phyloP scores from a whole-genome alignment of 805 yeast genomes.

The Metschnikowia amazonensis region DNA sequence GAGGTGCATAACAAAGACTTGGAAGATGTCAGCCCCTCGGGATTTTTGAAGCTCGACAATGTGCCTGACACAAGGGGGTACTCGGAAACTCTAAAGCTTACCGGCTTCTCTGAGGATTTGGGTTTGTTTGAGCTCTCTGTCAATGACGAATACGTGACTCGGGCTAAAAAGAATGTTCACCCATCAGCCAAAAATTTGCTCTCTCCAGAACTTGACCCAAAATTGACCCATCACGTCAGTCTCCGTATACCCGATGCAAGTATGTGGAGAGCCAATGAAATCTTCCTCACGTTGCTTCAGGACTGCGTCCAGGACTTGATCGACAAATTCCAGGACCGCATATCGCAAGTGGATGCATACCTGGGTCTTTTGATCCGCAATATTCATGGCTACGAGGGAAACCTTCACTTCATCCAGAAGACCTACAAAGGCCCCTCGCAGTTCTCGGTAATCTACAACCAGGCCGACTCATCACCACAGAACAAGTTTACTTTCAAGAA shows the following conservation, averaged over 20 bases:
- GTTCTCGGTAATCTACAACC: slow-evolving; percentile 64
- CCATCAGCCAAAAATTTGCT: slow-evolving; percentile 28
- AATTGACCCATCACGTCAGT: slow-evolving; percentile 60
- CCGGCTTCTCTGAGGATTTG: slow-evolving; percentile 54
- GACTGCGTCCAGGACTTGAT: slow-evolving; percentile 57
- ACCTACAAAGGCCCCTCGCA: slow-evolving; percentile 70
- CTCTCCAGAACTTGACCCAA: slow-evolving; percentile 51
- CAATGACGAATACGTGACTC: slow-evolving; percentile 36
- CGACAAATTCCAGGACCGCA: slow-evolving; percentile 20
- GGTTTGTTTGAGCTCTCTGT: slow-evolving; percentile 62
- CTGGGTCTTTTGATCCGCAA: slow-evolving; percentile 57
- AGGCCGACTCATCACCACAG: slow-evolving; percentile 34
- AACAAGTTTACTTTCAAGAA: slow-evolving; percentile 38
- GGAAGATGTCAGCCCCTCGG: slow-evolving; percentile 14
- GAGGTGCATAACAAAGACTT: slow-evolving; percentile 21
- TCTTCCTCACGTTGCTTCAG: slow-evolving; percentile 64
- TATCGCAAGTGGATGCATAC: slow-evolving; percentile 39
- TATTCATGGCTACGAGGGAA: slow-evolving; percentile 60
- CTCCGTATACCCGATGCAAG: slow-evolving; percentile 67
- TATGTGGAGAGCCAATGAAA: slow-evolving; percentile 75
- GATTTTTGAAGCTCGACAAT: slow-evolving; percentile 28
- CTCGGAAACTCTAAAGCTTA: slow-evolving; percentile 38
- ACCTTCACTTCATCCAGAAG: slow-evolving; percentile 75
- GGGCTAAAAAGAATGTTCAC: slow-evolving; percentile 31
- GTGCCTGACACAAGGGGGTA: slow-evolving; percentile 25